Percentiles rank a stretch among this genome's conserved stretches.
Evolutionary conservation across 306 rosid species (phyloP).

Genomic region (Prunus mume): DNA sequence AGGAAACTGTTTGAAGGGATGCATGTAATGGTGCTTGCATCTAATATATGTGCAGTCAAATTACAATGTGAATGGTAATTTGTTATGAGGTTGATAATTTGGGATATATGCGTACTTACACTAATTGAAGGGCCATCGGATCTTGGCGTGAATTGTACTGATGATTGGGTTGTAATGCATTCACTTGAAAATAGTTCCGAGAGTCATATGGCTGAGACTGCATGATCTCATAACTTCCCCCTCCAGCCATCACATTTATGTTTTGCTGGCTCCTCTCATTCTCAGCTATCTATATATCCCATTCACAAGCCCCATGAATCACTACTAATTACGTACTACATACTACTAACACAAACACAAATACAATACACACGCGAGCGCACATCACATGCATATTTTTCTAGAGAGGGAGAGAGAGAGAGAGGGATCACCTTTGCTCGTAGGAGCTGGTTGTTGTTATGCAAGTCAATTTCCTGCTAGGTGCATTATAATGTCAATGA

Average conservation of each 20-base stretch:
- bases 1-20: neutral
- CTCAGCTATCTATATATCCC: constrained; percentile 66
- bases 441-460: constrained; percentile 79
- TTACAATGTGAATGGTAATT: neutral
- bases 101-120: constrained; percentile 33
- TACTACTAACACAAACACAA: neutral
- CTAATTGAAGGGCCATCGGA: constrained; percentile 76
- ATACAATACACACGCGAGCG: neutral
- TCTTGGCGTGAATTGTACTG: constrained; percentile 66
- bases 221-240: constrained; percentile 54
- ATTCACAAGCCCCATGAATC: neutral
- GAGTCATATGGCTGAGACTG: constrained; percentile 61
- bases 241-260: constrained; percentile 44
- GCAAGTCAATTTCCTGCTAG: constrained; percentile 84
- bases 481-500: neutral
- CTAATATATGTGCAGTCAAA: neutral
- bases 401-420: neutral
- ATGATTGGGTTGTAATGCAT: constrained; percentile 69
- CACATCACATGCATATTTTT: neutral
- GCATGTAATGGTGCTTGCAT: too few relatives aligned
- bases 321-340: neutral
- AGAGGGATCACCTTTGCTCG: constrained; percentile 64
- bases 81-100: neutral
- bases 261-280: constrained; percentile 64
- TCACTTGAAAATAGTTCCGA: constrained; percentile 74